Percentiles rank a stretch among this genome's conserved stretches.
Evolutionary conservation across 2,329 filamentous ascomycete genomes (phyloP).

Genomic region (Epichloe scottii): DNA sequence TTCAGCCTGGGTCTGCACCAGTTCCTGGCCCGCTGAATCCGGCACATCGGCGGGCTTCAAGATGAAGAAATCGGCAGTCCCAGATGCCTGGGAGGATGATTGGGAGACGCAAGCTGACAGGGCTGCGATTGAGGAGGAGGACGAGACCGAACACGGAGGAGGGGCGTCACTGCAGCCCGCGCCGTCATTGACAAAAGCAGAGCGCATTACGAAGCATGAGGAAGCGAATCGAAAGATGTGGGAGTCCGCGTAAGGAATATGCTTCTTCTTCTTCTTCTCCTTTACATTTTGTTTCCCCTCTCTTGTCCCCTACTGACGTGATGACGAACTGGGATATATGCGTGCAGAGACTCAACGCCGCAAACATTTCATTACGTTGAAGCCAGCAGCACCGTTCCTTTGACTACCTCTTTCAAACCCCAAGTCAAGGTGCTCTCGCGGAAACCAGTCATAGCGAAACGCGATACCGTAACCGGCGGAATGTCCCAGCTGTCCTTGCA

Average conservation of each 20-base stretch:
- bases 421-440: constrained; percentile 76
- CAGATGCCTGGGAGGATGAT: constrained; percentile 82
- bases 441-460: constrained; percentile 54
- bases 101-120: constrained; percentile 72
- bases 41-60: constrained; percentile 11
- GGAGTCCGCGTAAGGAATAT: constrained; percentile 62
- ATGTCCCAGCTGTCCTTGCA: constrained; percentile 32
- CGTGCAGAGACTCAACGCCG: constrained; percentile 49
- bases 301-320: constrained; percentile 2
- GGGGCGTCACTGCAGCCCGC: constrained; percentile 8
- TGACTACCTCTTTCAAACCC: constrained; percentile 60
- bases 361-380: constrained; percentile 67
- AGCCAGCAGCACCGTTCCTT: constrained; percentile 46
- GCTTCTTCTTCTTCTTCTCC: constrained; percentile 2
- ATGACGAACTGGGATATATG: background rate
- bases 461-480: constrained; percentile 37
- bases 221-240: constrained; percentile 79
- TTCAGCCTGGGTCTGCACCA: no score
- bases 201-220: constrained; percentile 66
- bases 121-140: constrained; percentile 22
- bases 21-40: no score
- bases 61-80: constrained; percentile 38
- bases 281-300: background rate
- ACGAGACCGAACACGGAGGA: constrained; percentile 17
- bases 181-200: constrained; percentile 51